Percentiles rank a stretch among this genome's conserved stretches.
phyloP scores from a whole-genome alignment of 2,329 filamentous ascomycete species.

The Nemania sp. region DNA sequence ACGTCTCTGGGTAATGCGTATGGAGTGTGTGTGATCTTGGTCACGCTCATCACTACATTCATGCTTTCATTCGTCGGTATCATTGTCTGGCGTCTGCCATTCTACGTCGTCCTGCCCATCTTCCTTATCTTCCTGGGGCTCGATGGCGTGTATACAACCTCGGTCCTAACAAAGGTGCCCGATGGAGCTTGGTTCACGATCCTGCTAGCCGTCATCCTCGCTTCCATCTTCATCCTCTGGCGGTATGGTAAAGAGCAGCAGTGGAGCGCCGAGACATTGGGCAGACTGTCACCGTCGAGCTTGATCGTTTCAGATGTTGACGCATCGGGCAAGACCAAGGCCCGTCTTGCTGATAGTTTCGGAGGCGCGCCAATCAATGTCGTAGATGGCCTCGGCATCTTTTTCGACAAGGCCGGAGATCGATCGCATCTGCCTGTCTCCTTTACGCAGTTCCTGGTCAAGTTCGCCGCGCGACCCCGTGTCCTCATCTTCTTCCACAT shows the following conservation, averaged over 20 bases:
- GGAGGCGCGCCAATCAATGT: neutral
- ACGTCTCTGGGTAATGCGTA: constrained; percentile 8
- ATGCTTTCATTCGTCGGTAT: constrained; percentile 7
- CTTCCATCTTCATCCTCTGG: constrained; percentile 11
- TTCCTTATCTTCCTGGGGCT: constrained; percentile 9
- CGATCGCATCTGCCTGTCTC: neutral
- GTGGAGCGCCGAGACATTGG: constrained; percentile 1
- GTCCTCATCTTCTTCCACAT: constrained; percentile 13
- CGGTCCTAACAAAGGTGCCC: constrained; percentile 1
- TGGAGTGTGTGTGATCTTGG: constrained; percentile 8
- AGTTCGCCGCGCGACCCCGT: constrained; percentile 6
- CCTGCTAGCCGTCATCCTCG: constrained; percentile 1
- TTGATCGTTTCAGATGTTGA: neutral
- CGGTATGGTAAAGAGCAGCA: constrained; percentile 12
- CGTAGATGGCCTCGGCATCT: constrained; percentile 4
- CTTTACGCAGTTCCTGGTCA: constrained; percentile 6
- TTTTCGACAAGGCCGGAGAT: constrained; percentile 6
- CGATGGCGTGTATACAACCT: constrained; percentile 6
- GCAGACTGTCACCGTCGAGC: neutral
- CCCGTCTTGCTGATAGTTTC: neutral
- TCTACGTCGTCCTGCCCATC: constrained; percentile 2
- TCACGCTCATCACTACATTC: constrained; percentile 7
- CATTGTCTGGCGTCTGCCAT: constrained; percentile 2
- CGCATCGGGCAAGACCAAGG: neutral
- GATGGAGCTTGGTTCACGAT: constrained; percentile 8